Evolutionary conservation across 805 yeast genomes (phyloP).

Genomic region (Saturnispora sanitii): DNA sequence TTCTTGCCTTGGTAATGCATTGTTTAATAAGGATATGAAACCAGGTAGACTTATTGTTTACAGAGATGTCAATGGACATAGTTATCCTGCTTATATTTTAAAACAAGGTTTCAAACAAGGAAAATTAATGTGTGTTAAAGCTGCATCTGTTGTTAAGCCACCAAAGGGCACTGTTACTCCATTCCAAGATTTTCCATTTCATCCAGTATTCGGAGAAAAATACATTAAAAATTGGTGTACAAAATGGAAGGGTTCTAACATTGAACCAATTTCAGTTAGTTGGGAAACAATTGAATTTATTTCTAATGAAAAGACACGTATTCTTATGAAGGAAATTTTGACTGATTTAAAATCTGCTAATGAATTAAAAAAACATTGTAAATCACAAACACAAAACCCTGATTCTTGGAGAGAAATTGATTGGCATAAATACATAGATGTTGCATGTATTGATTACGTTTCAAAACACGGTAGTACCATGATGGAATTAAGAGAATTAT

Average conservation of each 20-base stretch:
- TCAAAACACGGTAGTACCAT: constrained; percentile 29
- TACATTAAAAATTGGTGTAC: constrained; percentile 31
- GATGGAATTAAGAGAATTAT: constrained; percentile 16
- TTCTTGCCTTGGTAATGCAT: constrained; percentile 38
- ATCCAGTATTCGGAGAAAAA: constrained; percentile 19
- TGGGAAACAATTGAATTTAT: constrained; percentile 35
- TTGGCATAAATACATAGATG: constrained; percentile 29
- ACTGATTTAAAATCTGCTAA: constrained; percentile 1
- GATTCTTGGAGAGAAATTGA: constrained; percentile 35
- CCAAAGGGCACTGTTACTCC: constrained; percentile 3
- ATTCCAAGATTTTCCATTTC: constrained; percentile 15
- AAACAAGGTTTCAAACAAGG: constrained; percentile 20
- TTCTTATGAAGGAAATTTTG: constrained; percentile 5
- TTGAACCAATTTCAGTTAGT: constrained; percentile 22
- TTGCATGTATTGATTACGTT: constrained; percentile 29
- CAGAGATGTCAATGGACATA: constrained; percentile 35
- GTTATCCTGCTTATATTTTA: constrained; percentile 46
- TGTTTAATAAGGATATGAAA: constrained; percentile 37
- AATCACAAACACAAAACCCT: constrained; percentile 18
- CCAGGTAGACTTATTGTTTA: constrained; percentile 52
- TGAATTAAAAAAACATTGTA: neutral
- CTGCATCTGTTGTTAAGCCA: neutral
- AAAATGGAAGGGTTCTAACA: constrained; percentile 19
- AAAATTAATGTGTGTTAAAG: constrained; percentile 4
- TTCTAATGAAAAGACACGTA: constrained; percentile 28